phyloP scores from a whole-genome alignment of 1,284 basidiomycete genomes.

The Ganoderma sinense region DNA sequence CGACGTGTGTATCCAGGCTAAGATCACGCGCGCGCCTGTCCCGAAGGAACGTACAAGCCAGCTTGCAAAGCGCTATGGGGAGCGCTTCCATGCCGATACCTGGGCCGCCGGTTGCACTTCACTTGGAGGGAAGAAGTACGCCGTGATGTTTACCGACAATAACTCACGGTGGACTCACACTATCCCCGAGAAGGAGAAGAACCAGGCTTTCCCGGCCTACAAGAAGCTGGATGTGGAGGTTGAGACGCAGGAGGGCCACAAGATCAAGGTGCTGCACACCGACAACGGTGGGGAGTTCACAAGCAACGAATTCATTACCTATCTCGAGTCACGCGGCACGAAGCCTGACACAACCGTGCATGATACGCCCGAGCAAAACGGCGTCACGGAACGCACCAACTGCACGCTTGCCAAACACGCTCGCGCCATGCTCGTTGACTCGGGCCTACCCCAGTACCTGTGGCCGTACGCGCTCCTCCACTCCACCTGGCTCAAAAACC shows the following conservation, averaged over 20 bases:
- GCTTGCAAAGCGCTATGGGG: conserved; percentile 38
- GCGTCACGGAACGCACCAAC: background rate
- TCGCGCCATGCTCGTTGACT: background rate
- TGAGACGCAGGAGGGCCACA: conserved; percentile 18
- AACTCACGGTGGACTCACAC: conserved; percentile 24
- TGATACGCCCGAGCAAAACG: background rate
- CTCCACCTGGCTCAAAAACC: background rate
- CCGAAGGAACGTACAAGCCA: conserved; percentile 41
- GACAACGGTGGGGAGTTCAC: conserved; percentile 4
- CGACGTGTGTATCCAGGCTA: conserved; percentile 44
- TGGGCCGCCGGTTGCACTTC: conserved; percentile 45
- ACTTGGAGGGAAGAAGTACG: conserved; percentile 35
- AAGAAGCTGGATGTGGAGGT: conserved; percentile 26
- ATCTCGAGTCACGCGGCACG: background rate
- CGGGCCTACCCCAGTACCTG: background rate
- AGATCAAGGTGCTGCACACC: conserved; percentile 7
- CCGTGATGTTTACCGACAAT: conserved; percentile 40
- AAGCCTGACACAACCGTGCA: background rate
- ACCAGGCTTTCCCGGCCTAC: conserved; percentile 28
- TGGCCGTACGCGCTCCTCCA: background rate
- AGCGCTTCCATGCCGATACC: conserved; percentile 45
- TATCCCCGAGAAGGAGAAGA: conserved; percentile 34
- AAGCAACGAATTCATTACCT: conserved; percentile 13
- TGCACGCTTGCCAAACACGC: background rate
- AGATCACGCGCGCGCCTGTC: conserved; percentile 39